These are phyloP conservation scores for Prunus davidiana DNA, from an alignment of 306 rosid genomes.

Conservation along the genomic window DNA sequence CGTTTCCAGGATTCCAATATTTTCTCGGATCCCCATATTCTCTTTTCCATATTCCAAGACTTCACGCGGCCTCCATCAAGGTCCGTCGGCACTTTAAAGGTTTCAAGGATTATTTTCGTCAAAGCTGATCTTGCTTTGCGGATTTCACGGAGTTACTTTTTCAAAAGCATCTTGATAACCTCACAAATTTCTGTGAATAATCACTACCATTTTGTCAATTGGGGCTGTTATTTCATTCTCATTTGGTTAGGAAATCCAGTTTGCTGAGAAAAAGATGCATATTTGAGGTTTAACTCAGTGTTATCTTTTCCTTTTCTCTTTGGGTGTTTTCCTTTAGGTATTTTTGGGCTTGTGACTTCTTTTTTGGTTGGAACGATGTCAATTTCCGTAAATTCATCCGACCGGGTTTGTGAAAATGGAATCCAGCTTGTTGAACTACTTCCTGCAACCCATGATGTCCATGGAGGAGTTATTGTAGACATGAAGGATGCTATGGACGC, in stretches of 20 bases:
- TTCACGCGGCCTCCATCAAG: no score
- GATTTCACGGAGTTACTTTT: no score
- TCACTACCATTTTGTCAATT: background rate
- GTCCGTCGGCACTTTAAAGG: no score
- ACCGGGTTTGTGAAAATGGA: conserved; percentile 24
- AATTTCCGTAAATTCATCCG: background rate
- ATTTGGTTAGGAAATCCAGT: background rate
- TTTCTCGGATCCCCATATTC: no score
- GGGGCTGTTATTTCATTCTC: background rate
- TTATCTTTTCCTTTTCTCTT: background rate
- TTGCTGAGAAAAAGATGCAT: background rate
- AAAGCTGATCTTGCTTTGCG: no score
- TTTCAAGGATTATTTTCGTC: no score
- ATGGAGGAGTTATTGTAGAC: conserved; percentile 73
- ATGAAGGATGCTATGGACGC: conserved; percentile 53
- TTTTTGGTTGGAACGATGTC: conserved; percentile 7
- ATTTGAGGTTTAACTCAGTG: background rate
- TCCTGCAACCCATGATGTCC: conserved; percentile 47
- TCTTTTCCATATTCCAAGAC: no score
- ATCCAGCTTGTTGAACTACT: conserved; percentile 43
- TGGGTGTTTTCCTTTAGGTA: conserved; percentile 5
- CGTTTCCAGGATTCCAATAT: no score
- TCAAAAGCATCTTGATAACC: no score
- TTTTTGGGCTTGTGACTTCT: conserved; percentile 1
- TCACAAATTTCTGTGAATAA: background rate